Conservation (phyloP, 768 basidiomycete genomes). For the Lactarius trivialis region DNA sequence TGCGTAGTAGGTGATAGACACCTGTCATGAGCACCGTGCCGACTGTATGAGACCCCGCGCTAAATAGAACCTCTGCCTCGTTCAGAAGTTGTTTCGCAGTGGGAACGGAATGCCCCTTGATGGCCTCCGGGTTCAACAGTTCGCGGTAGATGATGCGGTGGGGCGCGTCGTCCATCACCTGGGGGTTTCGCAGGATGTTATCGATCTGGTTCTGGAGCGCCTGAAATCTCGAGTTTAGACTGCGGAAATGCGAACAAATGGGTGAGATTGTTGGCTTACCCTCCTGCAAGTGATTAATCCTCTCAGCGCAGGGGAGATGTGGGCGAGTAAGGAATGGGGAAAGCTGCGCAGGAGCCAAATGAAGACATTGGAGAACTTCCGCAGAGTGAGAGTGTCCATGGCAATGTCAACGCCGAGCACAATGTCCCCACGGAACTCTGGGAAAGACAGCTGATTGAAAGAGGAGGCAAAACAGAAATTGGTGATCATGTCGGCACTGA, state of each 20-base stretch:
- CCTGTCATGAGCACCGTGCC: constrained; percentile 13
- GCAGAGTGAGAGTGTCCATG: constrained; percentile 25
- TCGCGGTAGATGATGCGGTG: constrained; percentile 17
- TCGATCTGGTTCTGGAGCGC: constrained; percentile 1
- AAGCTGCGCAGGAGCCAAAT: constrained; percentile 2
- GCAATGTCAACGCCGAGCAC: constrained; percentile 30
- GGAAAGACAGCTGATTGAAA: constrained; percentile 30
- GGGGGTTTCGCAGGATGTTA: neutral
- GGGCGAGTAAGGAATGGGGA: neutral
- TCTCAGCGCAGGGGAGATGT: neutral
- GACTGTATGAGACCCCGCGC: constrained; percentile 16
- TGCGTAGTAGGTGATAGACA: constrained; percentile 5
- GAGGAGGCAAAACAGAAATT: constrained; percentile 36
- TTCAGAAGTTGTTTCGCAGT: neutral
- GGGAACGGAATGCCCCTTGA: neutral
- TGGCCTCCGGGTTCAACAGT: constrained; percentile 3
- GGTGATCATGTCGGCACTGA: constrained; percentile 39
- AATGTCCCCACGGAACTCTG: constrained; percentile 33
- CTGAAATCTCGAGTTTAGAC: neutral
- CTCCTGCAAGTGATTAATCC: neutral
- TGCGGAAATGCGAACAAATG: neutral
- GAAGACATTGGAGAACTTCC: constrained; percentile 4
- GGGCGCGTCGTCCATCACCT: constrained; percentile 3
- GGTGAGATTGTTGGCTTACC: neutral
- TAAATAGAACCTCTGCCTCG: constrained; percentile 11